These are phyloP conservation scores for Ogataea salicorniae DNA, from an alignment of 805 yeast species.

Conservation along the genomic window DNA sequence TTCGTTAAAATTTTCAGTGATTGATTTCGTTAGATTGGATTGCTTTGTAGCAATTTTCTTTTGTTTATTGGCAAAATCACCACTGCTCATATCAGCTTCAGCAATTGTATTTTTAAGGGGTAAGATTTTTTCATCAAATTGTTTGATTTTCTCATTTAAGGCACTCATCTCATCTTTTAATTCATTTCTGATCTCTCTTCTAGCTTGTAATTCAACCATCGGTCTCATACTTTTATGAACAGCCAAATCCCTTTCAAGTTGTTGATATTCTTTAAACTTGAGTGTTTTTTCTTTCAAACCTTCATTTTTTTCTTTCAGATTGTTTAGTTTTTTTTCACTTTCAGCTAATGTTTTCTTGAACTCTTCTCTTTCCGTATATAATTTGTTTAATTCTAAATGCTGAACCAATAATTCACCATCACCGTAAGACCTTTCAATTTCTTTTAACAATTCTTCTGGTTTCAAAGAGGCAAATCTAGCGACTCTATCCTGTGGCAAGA, in stretches of 20 bases:
- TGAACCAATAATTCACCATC: constrained; percentile 48
- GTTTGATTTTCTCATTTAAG: constrained; percentile 17
- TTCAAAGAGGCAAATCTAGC: constrained; percentile 83
- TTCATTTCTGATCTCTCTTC: constrained; percentile 32
- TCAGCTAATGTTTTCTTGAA: constrained; percentile 27
- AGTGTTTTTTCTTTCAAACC: constrained; percentile 42
- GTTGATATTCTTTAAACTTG: constrained; percentile 39
- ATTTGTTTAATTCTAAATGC: constrained; percentile 51
- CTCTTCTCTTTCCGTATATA: constrained; percentile 38
- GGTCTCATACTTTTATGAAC: constrained; percentile 34
- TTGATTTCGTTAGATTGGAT: constrained; percentile 5
- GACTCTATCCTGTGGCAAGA: constrained; percentile 91
- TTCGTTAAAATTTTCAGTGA: constrained; percentile 3
- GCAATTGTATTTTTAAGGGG: constrained; percentile 20
- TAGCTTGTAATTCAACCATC: constrained; percentile 30
- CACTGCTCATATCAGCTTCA: constrained; percentile 11
- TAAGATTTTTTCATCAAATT: constrained; percentile 19
- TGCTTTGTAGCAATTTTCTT: constrained; percentile 4
- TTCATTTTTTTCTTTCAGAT: constrained; percentile 33
- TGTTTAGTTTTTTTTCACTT: constrained; percentile 27
- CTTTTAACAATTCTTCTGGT: constrained; percentile 66
- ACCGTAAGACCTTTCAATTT: constrained; percentile 78
- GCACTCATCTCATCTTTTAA: constrained; percentile 23
- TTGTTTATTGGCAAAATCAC: constrained; percentile 15
- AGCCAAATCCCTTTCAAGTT: constrained; percentile 35